A percentile compares a stretch with the other conserved stretches of the same genome.
These are phyloP conservation scores for Pholiota microspora DNA, from an alignment of 768 basidiomycete species.

Conservation along the genomic window DNA sequence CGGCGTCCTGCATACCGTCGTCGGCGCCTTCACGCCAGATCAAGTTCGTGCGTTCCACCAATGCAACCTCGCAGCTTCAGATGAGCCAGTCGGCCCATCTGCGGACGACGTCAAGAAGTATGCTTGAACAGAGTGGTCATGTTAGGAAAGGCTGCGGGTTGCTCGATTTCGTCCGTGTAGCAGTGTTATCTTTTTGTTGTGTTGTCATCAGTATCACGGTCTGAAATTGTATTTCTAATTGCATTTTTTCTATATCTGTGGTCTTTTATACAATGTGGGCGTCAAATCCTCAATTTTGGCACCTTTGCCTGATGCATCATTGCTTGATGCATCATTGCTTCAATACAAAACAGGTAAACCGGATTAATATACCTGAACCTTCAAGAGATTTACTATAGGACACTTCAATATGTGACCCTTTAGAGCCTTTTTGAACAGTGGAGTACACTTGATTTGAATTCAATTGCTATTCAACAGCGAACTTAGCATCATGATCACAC, in stretches of 20 bases:
- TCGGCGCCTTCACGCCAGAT: conserved; percentile 68
- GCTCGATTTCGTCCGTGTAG: not conserved
- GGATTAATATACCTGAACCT: not conserved
- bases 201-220: not conserved
- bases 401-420: too few species aligned
- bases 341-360: not conserved
- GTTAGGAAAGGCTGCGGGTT: too few species aligned
- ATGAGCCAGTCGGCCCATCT: conserved; percentile 65
- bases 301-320: too few species aligned
- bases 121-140: too few species aligned
- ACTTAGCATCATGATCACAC: too few species aligned
- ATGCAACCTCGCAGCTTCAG: conserved; percentile 84
- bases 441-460: too few species aligned
- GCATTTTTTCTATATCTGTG: too few species aligned
- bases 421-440: too few species aligned
- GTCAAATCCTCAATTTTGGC: not conserved
- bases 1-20: conserved; percentile 76
- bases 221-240: not conserved
- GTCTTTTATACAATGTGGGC: too few species aligned
- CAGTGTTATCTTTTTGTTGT: not conserved
- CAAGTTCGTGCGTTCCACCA: conserved; percentile 79
- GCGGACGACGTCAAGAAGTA: conserved; percentile 65
- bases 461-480: too few species aligned
- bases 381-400: too few species aligned
- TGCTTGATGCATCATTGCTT: too few species aligned